phyloP scores from a whole-genome alignment of 2,329 filamentous ascomycete genomes.

The Dissoconium aciculare region DNA sequence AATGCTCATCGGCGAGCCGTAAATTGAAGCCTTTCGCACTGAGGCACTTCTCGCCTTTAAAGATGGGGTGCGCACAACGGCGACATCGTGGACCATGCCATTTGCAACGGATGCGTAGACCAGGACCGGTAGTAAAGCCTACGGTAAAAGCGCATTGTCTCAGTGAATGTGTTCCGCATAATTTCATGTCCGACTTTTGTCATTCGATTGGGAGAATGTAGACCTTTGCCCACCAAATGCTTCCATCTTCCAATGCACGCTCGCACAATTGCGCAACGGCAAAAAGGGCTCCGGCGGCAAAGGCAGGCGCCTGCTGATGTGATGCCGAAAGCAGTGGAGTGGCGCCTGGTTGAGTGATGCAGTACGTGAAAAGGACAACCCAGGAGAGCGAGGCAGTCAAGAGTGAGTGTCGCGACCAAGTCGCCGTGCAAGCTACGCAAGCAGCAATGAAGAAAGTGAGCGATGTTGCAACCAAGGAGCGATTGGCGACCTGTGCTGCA shows the following conservation, averaged over 20 bases:
- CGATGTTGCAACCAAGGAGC: not conserved
- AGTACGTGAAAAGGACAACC: not conserved
- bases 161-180: too few species aligned
- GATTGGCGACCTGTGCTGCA: too few species aligned
- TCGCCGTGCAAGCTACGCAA: not conserved
- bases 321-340: constrained; percentile 9
- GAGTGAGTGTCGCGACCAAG: not conserved
- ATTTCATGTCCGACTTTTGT: too few species aligned
- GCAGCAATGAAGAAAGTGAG: not conserved
- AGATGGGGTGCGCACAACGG: too few species aligned
- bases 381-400: not conserved
- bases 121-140: constrained; percentile 18
- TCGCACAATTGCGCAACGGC: constrained; percentile 31
- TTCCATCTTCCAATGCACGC: constrained; percentile 29
- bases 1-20: too few species aligned
- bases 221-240: constrained; percentile 34
- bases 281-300: constrained; percentile 29
- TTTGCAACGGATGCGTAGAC: constrained; percentile 11
- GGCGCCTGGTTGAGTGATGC: constrained; percentile 15
- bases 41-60: not conserved
- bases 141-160: constrained; percentile 8
- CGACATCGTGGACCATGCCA: constrained; percentile 9
- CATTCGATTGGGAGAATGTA: too few species aligned
- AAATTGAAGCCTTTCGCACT: too few species aligned
- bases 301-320: constrained; percentile 21